Percentiles rank a stretch among this genome's conserved stretches.
Evolutionary conservation across 83 land plant species (phyloP).

Genomic region (Picea engelmannii): DNA sequence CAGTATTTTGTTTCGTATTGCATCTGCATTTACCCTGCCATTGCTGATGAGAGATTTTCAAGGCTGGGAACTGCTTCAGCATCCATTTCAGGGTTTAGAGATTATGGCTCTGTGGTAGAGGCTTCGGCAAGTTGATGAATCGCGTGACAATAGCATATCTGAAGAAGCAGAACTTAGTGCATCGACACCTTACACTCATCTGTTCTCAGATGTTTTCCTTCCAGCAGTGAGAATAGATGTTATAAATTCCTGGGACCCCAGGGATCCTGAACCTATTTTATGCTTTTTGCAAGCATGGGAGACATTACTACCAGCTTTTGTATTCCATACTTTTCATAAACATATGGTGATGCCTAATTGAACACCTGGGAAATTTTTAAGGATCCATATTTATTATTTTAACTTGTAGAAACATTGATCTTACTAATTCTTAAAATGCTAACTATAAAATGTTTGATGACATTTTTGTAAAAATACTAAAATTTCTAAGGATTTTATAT

Average conservation of each 20-base stretch:
- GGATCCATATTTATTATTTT: too few relatives aligned
- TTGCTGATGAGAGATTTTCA: constrained; percentile 64
- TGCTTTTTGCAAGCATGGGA: constrained; percentile 85
- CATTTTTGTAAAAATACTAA: too few relatives aligned
- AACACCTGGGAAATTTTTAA: too few relatives aligned
- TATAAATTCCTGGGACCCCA: constrained; percentile 34
- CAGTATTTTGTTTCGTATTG: constrained; percentile 71
- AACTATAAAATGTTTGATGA: too few relatives aligned
- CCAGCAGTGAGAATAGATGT: constrained; percentile 80
- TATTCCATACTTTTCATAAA: constrained; percentile 68
- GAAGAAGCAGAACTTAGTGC: constrained; percentile 32
- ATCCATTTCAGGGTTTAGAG: constrained; percentile 49
- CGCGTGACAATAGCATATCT: constrained; percentile 27
- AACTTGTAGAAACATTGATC: constrained; percentile 32
- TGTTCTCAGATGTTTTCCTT: constrained; percentile 56
- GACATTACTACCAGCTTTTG: constrained; percentile 65
- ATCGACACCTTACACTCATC: constrained; percentile 72
- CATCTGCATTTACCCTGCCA: constrained; percentile 59
- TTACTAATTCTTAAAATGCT: too few relatives aligned
- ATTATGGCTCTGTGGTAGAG: constrained; percentile 58
- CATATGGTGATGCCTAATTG: constrained; percentile 67
- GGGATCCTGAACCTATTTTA: constrained; percentile 94
- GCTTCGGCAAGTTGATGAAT: constrained; percentile 35
- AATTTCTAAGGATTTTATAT: too few relatives aligned
- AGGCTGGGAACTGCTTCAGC: constrained; percentile 74